A percentile compares a stretch with the other conserved stretches of the same genome.
phyloP scores from a whole-genome alignment of 2,329 filamentous ascomycete genomes.

The Eutypa lata region DNA sequence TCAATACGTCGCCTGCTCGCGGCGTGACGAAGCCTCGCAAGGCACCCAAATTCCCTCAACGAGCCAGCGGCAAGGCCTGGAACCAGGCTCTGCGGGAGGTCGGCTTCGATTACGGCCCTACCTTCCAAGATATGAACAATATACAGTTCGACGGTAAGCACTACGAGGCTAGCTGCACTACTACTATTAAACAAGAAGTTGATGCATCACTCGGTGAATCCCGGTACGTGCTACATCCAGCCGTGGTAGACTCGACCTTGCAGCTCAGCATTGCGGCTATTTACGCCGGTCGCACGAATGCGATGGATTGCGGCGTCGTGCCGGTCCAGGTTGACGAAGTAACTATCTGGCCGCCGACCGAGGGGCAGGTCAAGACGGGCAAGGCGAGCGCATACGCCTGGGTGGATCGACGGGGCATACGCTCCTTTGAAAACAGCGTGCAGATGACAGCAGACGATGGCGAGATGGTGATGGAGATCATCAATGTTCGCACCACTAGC shows the following conservation, averaged over 20 bases:
- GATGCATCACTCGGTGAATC: constrained; percentile 29
- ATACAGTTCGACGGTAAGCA: constrained; percentile 23
- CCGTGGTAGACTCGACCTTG: constrained; percentile 34
- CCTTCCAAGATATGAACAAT: constrained; percentile 32
- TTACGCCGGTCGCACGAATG: constrained; percentile 22
- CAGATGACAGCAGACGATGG: constrained; percentile 22
- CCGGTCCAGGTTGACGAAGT: constrained; percentile 27
- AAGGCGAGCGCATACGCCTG: constrained; percentile 18
- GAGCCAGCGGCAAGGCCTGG: constrained; percentile 24
- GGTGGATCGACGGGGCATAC: constrained; percentile 16
- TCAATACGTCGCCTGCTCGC: constrained; percentile 14
- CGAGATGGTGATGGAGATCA: constrained; percentile 25
- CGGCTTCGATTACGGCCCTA: constrained; percentile 37
- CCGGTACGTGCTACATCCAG: constrained; percentile 36
- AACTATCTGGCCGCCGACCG: constrained; percentile 15
- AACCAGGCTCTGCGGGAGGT: constrained; percentile 30
- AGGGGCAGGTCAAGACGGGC: constrained; percentile 6
- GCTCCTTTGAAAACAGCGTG: constrained; percentile 16
- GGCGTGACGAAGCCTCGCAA: constrained; percentile 4
- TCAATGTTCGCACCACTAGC: constrained; percentile 16
- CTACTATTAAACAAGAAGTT: constrained; percentile 15
- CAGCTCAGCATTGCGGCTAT: constrained; percentile 32
- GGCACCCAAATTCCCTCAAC: constrained; percentile 18
- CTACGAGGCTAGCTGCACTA: constrained; percentile 24
- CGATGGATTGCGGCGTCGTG: constrained; percentile 28